Base-by-base conservation (phyloP, 2,329 filamentous ascomycete genomes). In the Sphaceloma murrayae region DNA sequence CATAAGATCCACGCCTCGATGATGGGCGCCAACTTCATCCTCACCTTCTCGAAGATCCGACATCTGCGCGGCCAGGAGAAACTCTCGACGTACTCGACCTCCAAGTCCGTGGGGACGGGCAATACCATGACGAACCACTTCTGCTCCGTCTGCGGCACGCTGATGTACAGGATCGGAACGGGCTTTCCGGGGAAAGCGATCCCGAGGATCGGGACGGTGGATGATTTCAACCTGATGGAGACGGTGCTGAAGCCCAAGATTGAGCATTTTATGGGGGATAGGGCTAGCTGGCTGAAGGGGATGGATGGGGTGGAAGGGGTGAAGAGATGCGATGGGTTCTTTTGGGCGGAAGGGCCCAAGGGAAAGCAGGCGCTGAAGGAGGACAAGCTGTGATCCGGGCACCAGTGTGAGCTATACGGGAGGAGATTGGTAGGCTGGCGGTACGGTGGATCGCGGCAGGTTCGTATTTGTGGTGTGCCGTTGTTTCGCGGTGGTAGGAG, bases 1-100 rank as follows among this genome's bases (percentile, higher is more conserved):
- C 73, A 65, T 54, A 79, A 79, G 53, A 65, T 80, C 48, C 78
- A 74, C 0, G 73, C 75, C 0, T 76, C 74, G 0, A 76, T 78
- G 70, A 78, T 76, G 58, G 70, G 74, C 2, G 70, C 73, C 43
- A 78, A 75, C 59, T 76, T 80, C 54, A 65, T 65, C 47, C 57
- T 77, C 30, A 49, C 54, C 8, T 64, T 75, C 54, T 53, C 55
- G 0, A 47, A 68, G 46, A 51, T 77, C 0, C 65, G 56, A 34
- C 68, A 75, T 51, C 7, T 73, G 0, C 71, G 74, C 9, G 75
- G 76, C 6, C 58, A 61, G 3, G 68, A 73, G 1, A 69, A 67
- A 19, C 63, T 79, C 9, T 72, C 56, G 13, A 50, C 53, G 1
- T 78, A 60, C 46, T 51, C 54, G 3, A 70, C 77, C 51, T 53